Percentiles rank a stretch among this genome's conserved stretches.
phyloP scores from a whole-genome alignment of 1,139 yeast genomes.

The Scheffersomyces illinoinensis region DNA sequence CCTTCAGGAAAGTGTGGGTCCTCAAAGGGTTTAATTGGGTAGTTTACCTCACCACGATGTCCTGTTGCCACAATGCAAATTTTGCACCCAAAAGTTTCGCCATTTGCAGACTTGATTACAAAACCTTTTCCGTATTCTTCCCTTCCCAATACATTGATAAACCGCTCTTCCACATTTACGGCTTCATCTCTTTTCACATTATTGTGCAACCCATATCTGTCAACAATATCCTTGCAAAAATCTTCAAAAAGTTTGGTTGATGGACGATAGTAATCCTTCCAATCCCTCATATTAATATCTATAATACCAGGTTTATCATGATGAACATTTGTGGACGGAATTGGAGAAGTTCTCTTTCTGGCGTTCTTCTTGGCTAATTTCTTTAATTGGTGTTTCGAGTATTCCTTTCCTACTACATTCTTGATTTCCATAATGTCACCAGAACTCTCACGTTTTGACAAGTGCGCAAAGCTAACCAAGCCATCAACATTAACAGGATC shows the following conservation, averaged over 20 bases:
- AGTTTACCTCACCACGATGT: conserved; percentile 40
- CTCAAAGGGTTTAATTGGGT: conserved; percentile 29
- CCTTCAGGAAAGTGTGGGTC: conserved; percentile 26
- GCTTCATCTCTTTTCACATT: conserved; percentile 39
- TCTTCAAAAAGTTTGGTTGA: conserved; percentile 41
- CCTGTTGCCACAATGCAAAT: conserved; percentile 44
- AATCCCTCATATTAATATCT: conserved; percentile 47
- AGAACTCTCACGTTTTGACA: conserved; percentile 25
- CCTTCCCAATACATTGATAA: conserved; percentile 23
- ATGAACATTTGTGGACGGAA: conserved; percentile 12
- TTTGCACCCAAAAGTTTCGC: conserved; percentile 32
- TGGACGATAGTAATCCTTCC: conserved; percentile 50
- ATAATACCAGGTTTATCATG: conserved; percentile 37
- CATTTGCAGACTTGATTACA: conserved; percentile 27
- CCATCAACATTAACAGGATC: conserved; percentile 50
- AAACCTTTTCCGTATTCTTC: conserved; percentile 30
- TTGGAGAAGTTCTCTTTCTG: conserved; percentile 12
- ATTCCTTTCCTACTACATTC: conserved; percentile 49
- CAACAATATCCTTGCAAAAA: conserved; percentile 37
- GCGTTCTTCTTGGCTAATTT: conserved; percentile 23
- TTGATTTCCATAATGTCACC: conserved; percentile 42
- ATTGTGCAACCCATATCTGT: conserved; percentile 31
- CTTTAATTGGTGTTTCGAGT: conserved; percentile 45
- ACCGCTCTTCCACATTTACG: conserved; percentile 29
- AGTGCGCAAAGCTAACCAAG: conserved; percentile 41